Conservation (phyloP, 2,329 filamentous ascomycete genomes). For the Kalaharituber pfeilii region DNA sequence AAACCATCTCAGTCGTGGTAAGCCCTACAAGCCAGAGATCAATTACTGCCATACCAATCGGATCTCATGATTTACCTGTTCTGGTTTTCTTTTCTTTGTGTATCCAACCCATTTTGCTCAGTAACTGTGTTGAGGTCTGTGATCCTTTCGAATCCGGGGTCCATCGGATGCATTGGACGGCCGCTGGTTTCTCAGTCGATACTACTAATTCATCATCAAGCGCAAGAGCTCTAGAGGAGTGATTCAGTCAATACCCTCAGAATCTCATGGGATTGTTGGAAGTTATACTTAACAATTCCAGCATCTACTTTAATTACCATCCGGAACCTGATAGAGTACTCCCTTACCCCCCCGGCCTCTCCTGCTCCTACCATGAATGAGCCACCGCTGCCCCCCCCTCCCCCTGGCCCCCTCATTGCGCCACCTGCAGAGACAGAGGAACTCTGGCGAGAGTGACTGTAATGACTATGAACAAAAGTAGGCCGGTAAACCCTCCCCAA, state of each 20-base stretch:
- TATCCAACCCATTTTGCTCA: conserved; percentile 75
- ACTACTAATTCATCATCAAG: conserved; percentile 87
- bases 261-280: neutral
- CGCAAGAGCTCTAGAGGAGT: conserved; percentile 48
- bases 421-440: conserved; percentile 22
- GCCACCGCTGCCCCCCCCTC: conserved; percentile 4
- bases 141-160: conserved; percentile 61
- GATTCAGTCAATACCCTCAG: neutral
- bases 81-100: conserved; percentile 42
- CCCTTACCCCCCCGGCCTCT: conserved; percentile 64
- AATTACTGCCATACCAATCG: neutral
- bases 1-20: conserved; percentile 65
- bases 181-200: conserved; percentile 74
- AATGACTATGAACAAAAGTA: conserved; percentile 51
- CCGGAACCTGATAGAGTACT: conserved; percentile 78
- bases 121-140: conserved; percentile 78
- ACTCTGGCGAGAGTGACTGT: conserved; percentile 32
- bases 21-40: conserved; percentile 19
- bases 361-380: conserved; percentile 51
- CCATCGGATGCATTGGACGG: conserved; percentile 96
- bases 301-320: conserved; percentile 98
- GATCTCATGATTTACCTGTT: neutral
- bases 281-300: conserved; percentile 41
- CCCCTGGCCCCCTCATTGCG: conserved; percentile 1
- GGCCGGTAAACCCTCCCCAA: conserved; percentile 72